These are phyloP conservation scores for Pisolithus orientalis DNA, from an alignment of 768 basidiomycete genomes.

Conservation along the genomic window DNA sequence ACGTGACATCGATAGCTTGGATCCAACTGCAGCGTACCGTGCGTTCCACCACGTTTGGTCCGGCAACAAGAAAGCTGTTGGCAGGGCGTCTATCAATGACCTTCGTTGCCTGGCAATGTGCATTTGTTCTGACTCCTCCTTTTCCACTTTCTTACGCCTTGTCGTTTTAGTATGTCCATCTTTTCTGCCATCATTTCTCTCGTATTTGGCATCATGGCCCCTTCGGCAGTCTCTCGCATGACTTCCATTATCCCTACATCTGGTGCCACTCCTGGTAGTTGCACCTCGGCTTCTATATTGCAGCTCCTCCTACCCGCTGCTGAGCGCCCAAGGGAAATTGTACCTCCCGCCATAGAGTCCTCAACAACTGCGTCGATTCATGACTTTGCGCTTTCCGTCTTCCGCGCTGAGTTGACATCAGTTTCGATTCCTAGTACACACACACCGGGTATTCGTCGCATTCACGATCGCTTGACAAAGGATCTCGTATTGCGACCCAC, in stretches of 20 bases:
- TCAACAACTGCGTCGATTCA: conserved; percentile 31
- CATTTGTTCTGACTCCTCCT: conserved; percentile 16
- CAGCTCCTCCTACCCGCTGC: conserved; percentile 34
- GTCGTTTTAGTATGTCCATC: conserved; percentile 50
- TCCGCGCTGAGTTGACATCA: conserved; percentile 39
- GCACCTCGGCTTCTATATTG: conserved; percentile 32
- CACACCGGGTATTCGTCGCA: conserved; percentile 17
- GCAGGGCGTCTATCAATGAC: conserved; percentile 38
- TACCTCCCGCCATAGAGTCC: conserved; percentile 22
- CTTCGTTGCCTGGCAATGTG: conserved; percentile 63
- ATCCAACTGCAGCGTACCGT: conserved; percentile 36
- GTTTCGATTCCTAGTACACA: conserved; percentile 19
- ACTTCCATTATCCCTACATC: conserved; percentile 13
- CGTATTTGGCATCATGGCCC: conserved; percentile 47
- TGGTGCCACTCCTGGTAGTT: conserved; percentile 16
- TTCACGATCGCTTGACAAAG: conserved; percentile 17
- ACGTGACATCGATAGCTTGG: conserved; percentile 37
- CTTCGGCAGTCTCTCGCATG: conserved; percentile 19
- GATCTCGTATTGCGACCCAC: conserved; percentile 34
- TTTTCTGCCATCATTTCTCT: conserved; percentile 66
- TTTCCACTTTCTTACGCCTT: conserved; percentile 11
- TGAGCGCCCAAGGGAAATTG: conserved; percentile 32
- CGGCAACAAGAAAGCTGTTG: conserved; percentile 22
- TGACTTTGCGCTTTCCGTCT: conserved; percentile 47
- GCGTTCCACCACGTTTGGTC: conserved; percentile 41